A percentile compares a stretch with the other conserved stretches of the same genome.
Evolutionary conservation across 257 asterid species (phyloP).

Genomic region (Ilex asprella): DNA sequence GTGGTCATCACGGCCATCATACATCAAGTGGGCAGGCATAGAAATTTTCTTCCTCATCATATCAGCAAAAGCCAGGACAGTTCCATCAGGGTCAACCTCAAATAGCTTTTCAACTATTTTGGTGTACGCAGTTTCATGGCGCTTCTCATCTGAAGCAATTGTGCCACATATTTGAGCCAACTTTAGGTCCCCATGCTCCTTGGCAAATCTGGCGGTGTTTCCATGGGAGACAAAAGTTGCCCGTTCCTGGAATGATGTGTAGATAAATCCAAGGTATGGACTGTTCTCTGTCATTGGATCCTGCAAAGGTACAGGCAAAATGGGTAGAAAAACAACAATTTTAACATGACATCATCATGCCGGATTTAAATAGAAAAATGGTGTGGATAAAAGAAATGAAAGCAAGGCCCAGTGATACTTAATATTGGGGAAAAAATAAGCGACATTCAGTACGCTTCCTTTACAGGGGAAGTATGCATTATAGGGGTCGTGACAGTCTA

Average conservation of each 20-base stretch:
- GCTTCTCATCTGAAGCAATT: slow-evolving; percentile 17
- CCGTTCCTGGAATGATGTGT: slow-evolving; percentile 19
- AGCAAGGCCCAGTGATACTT: no score
- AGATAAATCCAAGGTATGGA: slow-evolving; percentile 15
- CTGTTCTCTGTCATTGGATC: slow-evolving; percentile 10
- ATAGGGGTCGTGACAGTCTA: no score
- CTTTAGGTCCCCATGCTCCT: slow-evolving; percentile 13
- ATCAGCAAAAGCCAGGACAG: slow-evolving; percentile 12
- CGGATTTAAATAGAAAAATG: no score
- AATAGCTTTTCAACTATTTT: slow-evolving; percentile 16
- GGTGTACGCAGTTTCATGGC: slow-evolving; percentile 17
- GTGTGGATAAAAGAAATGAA: no score
- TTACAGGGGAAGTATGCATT: no score
- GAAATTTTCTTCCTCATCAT: slow-evolving; percentile 19
- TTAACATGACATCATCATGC: no score
- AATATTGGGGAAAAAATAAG: no score
- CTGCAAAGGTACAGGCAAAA: background rate
- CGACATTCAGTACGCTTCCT: no score
- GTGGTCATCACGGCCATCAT: slow-evolving; percentile 11
- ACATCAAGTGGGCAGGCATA: slow-evolving; percentile 18
- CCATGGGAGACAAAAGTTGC: slow-evolving; percentile 18
- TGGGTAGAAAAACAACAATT: no score
- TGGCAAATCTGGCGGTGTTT: slow-evolving; percentile 16
- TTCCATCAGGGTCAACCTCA: slow-evolving; percentile 16
- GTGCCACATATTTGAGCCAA: slow-evolving; percentile 16